phyloP scores from a whole-genome alignment of 2,329 filamentous ascomycete genomes.

The Epichloe brachyelytri region DNA sequence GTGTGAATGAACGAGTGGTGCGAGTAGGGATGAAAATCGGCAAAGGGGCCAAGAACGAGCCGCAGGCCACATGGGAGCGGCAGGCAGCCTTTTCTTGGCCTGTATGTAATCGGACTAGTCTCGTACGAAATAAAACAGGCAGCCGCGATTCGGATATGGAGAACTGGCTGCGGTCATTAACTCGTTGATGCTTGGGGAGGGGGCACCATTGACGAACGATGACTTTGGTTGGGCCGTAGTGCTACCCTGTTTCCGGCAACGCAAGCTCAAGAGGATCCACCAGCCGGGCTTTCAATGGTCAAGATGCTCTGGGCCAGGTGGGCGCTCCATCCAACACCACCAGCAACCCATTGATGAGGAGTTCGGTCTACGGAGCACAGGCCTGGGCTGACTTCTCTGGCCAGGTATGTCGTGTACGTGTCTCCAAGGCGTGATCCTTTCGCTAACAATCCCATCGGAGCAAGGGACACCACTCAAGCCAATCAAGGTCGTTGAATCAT shows the following conservation, averaged over 20 bases:
- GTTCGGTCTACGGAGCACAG: not conserved
- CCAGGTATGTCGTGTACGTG: no score
- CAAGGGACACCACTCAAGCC: no score
- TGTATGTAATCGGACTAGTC: not conserved
- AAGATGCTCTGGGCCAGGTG: not conserved
- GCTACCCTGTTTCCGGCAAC: slow-evolving; percentile 8
- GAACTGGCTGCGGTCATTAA: not conserved
- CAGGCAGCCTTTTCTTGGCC: not conserved
- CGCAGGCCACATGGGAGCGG: slow-evolving; percentile 2
- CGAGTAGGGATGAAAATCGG: not conserved
- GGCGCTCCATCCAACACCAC: not conserved
- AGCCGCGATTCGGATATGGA: slow-evolving; percentile 3
- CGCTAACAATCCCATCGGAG: no score
- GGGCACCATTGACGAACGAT: not conserved
- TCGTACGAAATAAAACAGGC: slow-evolving; percentile 4
- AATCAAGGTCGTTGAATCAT: no score
- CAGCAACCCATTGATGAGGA: no score
- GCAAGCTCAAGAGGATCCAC: not conserved
- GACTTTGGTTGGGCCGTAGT: slow-evolving; percentile 7
- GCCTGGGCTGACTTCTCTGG: no score
- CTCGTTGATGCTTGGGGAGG: not conserved
- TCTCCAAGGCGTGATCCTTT: no score
- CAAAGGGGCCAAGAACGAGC: not conserved
- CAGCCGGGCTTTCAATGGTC: not conserved
- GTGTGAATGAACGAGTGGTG: no score